These are phyloP conservation scores for Citrus maxima DNA, from an alignment of 345 rosid genomes.

Conservation along the genomic window DNA sequence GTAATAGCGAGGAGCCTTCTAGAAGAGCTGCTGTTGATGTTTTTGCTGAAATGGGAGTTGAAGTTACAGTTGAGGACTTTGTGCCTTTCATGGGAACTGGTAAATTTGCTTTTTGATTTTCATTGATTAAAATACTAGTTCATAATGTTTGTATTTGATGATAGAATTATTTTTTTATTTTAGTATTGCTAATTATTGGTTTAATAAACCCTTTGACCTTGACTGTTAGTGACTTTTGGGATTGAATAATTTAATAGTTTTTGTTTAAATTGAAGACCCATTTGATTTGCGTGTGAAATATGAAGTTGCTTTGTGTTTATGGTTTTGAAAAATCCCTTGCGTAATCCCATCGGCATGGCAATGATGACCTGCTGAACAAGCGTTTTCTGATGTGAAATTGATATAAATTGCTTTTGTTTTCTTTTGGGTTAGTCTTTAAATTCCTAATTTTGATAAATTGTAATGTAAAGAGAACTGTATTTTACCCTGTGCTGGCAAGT, in stretches of 20 bases:
- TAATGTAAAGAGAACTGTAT: background rate
- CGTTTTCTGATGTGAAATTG: no score
- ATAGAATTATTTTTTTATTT: no score
- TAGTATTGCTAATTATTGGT: background rate
- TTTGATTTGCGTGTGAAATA: background rate
- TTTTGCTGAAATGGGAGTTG: constrained; percentile 84
- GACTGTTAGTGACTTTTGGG: background rate
- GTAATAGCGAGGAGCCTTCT: constrained; percentile 86
- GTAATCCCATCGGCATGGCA: background rate
- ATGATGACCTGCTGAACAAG: background rate
- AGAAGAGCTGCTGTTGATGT: constrained; percentile 86
- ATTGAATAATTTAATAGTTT: background rate
- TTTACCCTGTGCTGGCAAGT: background rate
- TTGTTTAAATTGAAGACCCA: background rate
- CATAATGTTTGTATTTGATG: background rate
- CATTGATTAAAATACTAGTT: background rate
- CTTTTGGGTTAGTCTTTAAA: background rate
- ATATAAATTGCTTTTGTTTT: background rate
- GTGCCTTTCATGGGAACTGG: constrained; percentile 93
- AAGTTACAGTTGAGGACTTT: constrained; percentile 78
- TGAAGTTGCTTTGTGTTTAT: background rate
- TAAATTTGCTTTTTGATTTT: constrained; percentile 12
- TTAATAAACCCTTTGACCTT: background rate
- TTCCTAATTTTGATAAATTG: background rate
- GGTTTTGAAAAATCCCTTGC: background rate